A percentile compares a stretch with the other conserved stretches of the same genome.
Evolutionary conservation across 2,329 filamentous ascomycete genomes (phyloP).

Genomic region (Diaporthe helianthi): DNA sequence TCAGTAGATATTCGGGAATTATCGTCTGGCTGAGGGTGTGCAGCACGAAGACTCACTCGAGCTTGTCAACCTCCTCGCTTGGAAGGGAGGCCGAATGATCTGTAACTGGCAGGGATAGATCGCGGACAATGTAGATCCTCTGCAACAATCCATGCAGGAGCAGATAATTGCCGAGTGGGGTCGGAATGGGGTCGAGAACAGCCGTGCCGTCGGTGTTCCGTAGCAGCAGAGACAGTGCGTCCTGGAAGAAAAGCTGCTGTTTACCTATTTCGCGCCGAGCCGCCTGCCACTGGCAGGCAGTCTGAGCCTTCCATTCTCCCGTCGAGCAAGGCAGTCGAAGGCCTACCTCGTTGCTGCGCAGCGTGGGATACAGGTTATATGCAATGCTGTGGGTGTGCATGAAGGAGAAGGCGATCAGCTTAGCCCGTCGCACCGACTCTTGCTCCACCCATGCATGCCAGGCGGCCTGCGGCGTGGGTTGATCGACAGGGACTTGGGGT

Average conservation of each 20-base stretch:
- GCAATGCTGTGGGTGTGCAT: conserved; percentile 49
- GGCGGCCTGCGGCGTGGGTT: not conserved
- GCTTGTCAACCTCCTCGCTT: conserved; percentile 9
- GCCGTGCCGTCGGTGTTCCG: conserved; percentile 41
- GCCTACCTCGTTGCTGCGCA: conserved; percentile 47
- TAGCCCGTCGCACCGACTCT: conserved; percentile 45
- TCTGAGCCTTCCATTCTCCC: conserved; percentile 47
- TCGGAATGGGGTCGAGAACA: conserved; percentile 45
- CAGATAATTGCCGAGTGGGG: conserved; percentile 48
- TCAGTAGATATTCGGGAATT: conserved; percentile 45
- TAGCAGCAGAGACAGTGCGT: conserved; percentile 45
- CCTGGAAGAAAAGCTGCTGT: conserved; percentile 47
- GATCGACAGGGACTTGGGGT: not conserved
- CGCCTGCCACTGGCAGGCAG: conserved; percentile 41
- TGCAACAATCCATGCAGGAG: conserved; percentile 48
- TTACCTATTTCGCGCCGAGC: conserved; percentile 41
- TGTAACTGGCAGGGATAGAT: conserved; percentile 45
- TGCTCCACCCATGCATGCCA: conserved; percentile 41
- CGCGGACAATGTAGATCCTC: conserved; percentile 48
- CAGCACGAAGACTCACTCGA: not conserved
- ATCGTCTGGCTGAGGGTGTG: accelerated
- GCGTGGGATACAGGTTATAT: conserved; percentile 47
- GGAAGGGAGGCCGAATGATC: conserved; percentile 6
- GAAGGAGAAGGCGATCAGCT: conserved; percentile 49
- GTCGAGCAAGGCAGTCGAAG: conserved; percentile 46